Evolutionary conservation across 1,284 basidiomycete genomes (phyloP).

Genomic region (Ustilago vetiveriae): DNA sequence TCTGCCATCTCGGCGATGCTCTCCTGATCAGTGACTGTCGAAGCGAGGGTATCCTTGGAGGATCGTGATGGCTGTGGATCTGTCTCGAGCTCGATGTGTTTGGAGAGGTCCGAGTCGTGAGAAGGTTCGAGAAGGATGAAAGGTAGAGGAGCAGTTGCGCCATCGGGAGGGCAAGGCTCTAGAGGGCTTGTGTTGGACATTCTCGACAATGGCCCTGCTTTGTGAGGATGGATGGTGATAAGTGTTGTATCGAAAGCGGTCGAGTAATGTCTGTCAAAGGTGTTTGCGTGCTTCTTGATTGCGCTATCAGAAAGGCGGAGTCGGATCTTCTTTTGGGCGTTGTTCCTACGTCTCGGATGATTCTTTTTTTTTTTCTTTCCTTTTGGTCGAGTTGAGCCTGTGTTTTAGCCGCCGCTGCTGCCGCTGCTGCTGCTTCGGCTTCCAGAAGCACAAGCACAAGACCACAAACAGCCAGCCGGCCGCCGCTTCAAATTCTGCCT

Average conservation of each 20-base stretch:
- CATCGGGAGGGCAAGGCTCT: slow-evolving; percentile 37
- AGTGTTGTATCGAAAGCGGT: background rate
- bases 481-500: no score
- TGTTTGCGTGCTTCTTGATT: no score
- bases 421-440: no score
- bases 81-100: slow-evolving; percentile 3
- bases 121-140: slow-evolving; percentile 34
- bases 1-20: slow-evolving; percentile 20
- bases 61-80: slow-evolving; percentile 5
- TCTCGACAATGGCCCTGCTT: background rate
- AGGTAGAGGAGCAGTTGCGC: slow-evolving; percentile 1
- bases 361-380: no score
- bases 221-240: background rate
- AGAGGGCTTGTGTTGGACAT: slow-evolving; percentile 42
- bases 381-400: no score
- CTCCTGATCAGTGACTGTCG: slow-evolving; percentile 9
- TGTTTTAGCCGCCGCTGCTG: no score
- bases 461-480: no score
- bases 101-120: slow-evolving; percentile 15
- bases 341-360: no score
- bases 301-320: no score
- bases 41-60: slow-evolving; percentile 9
- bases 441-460: no score
- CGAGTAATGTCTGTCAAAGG: background rate
- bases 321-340: no score